phyloP scores from a whole-genome alignment of 2,329 filamentous ascomycete species.

The Scedosporium apiospermum region DNA sequence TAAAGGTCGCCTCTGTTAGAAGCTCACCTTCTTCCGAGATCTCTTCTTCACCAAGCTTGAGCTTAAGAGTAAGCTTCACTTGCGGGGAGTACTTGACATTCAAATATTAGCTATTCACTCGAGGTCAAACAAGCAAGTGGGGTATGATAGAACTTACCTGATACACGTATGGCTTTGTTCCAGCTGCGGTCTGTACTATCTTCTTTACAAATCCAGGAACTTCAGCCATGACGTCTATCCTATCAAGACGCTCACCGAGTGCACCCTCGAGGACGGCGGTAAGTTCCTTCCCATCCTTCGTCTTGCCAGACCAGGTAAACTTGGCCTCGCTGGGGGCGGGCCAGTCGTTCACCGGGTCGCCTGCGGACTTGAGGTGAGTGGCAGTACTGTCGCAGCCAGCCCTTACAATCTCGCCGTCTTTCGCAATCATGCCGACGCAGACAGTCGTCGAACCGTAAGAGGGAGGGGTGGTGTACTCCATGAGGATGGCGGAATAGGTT shows the following conservation, averaged over 20 bases:
- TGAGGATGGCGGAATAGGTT: conserved; percentile 78
- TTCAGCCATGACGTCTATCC: conserved; percentile 90
- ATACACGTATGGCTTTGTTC: conserved; percentile 96
- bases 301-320: conserved; percentile 70
- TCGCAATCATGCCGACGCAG: conserved; percentile 71
- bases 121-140: not conserved
- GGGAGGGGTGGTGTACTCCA: conserved; percentile 91
- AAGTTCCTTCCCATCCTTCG: conserved; percentile 65
- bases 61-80: conserved; percentile 58
- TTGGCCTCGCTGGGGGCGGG: conserved; percentile 70
- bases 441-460: conserved; percentile 85
- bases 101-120: conserved; percentile 13
- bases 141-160: conserved; percentile 48
- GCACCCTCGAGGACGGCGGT: conserved; percentile 59
- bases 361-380: conserved; percentile 58
- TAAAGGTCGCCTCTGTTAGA: conserved; percentile 93
- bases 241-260: conserved; percentile 62
- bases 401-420: conserved; percentile 69
- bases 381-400: conserved; percentile 58
- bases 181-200: conserved; percentile 78
- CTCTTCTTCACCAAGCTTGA: conserved; percentile 77
- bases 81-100: conserved; percentile 56
- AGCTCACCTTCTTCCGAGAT: conserved; percentile 67
- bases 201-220: conserved; percentile 93
- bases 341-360: conserved; percentile 77